Percentiles rank a stretch among this genome's conserved stretches.
Conservation (phyloP, 495 filamentous ascomycete genomes). For the Tuber microsphaerosporum region DNA sequence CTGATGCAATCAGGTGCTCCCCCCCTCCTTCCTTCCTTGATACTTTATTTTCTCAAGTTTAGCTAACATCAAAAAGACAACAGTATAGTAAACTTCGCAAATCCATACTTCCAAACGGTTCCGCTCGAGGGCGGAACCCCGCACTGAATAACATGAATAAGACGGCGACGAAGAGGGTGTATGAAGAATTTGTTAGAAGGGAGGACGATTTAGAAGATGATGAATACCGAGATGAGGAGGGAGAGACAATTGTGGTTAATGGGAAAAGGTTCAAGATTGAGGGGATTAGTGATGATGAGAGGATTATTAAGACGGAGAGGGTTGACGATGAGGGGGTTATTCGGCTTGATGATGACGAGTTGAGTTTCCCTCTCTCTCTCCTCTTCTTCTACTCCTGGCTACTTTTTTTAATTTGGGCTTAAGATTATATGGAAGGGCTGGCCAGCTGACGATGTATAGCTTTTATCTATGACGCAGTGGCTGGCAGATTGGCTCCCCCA, state of each 20-base stretch:
- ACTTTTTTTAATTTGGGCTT: not conserved
- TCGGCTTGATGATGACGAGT: conserved; percentile 31
- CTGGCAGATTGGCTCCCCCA: not conserved
- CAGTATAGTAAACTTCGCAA: conserved; percentile 31
- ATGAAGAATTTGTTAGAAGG: not conserved
- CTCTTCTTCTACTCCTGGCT: not conserved
- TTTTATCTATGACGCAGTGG: not conserved
- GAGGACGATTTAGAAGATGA: not conserved
- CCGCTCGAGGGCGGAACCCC: not conserved
- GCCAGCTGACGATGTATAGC: not conserved
- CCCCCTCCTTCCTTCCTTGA: not conserved
- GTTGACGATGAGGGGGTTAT: conserved; percentile 25
- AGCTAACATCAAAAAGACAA: conserved; percentile 15
- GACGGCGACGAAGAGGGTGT: conserved; percentile 7
- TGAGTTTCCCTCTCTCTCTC: conserved; percentile 7
- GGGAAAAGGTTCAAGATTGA: not conserved
- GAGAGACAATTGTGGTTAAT: not conserved
- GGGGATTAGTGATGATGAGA: conserved; percentile 18
- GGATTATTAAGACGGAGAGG: conserved; percentile 15
- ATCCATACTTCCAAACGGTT: conserved; percentile 7
- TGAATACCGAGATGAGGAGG: not conserved
- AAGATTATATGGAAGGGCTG: not conserved
- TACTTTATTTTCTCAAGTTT: not conserved
- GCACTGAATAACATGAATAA: conserved; percentile 2
- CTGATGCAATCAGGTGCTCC: conserved; percentile 19